phyloP scores from a whole-genome alignment of 352 stramenopile genomes.

The Sclerospora graminicola region DNA sequence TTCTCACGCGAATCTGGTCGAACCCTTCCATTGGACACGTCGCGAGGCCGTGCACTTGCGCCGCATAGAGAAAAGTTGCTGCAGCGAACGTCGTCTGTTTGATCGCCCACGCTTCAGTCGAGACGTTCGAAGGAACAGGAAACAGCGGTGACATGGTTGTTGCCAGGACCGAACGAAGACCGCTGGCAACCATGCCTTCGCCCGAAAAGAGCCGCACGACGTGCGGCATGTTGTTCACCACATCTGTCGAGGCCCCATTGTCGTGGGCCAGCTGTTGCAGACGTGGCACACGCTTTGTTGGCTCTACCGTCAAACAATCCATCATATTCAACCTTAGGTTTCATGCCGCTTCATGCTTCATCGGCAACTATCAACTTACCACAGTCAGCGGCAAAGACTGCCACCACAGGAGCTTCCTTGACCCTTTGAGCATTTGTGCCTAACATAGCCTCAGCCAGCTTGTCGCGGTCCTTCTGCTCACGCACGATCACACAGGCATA shows the following conservation, averaged over 20 bases:
- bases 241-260: slow-evolving; percentile 30
- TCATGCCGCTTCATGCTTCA: background rate
- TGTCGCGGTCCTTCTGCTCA: slow-evolving; percentile 52
- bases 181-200: slow-evolving; percentile 45
- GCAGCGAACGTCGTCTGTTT: slow-evolving; percentile 76
- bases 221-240: slow-evolving; percentile 49
- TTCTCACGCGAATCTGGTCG: slow-evolving; percentile 50
- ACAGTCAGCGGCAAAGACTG: slow-evolving; percentile 67
- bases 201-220: slow-evolving; percentile 61
- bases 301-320: slow-evolving; percentile 26
- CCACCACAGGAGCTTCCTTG: slow-evolving; percentile 62
- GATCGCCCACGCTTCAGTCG: slow-evolving; percentile 67
- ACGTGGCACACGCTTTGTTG: slow-evolving; percentile 51
- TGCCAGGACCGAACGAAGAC: slow-evolving; percentile 45
- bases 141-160: slow-evolving; percentile 54
- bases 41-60: slow-evolving; percentile 50
- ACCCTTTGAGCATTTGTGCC: slow-evolving; percentile 63
- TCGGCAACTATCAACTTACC: slow-evolving; percentile 22
- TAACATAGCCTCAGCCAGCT: slow-evolving; percentile 67
- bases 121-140: slow-evolving; percentile 46
- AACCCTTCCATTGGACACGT: slow-evolving; percentile 79
- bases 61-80: slow-evolving; percentile 56
- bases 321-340: background rate
- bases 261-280: slow-evolving; percentile 64
- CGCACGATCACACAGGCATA: slow-evolving; percentile 73